Conservation (phyloP, 1,284 basidiomycete genomes). For the Gymnopus androsaceus region DNA sequence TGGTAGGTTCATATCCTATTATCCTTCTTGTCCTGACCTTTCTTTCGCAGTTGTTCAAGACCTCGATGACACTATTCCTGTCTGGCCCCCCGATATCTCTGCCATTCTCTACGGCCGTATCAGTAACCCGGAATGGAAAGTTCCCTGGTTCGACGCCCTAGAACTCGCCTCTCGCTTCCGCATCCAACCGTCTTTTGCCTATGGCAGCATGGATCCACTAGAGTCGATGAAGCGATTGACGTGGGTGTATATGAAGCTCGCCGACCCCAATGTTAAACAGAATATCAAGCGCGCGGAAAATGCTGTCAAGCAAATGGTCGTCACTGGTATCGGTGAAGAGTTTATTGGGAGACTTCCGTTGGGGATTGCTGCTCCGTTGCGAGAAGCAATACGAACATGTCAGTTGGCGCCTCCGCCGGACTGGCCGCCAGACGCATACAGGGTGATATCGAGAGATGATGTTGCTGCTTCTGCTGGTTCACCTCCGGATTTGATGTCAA, state of each 20-base stretch:
- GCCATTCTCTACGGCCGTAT: conserved; percentile 65
- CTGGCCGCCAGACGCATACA: conserved; percentile 74
- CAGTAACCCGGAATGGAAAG: conserved; percentile 66
- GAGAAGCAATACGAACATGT: conserved; percentile 81
- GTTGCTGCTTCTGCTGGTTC: conserved; percentile 61
- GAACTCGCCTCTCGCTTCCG: conserved; percentile 52
- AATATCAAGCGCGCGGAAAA: conserved; percentile 64
- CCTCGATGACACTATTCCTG: conserved; percentile 65
- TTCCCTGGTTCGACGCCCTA: conserved; percentile 53
- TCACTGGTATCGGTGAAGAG: conserved; percentile 46
- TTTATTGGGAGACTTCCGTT: conserved; percentile 63
- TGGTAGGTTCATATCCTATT: conserved; percentile 38
- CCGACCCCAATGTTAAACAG: conserved; percentile 50
- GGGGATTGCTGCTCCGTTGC: conserved; percentile 77
- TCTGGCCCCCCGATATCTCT: conserved; percentile 70
- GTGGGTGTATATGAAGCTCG: conserved; percentile 55
- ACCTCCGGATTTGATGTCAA: conserved; percentile 43
- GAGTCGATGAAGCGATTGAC: conserved; percentile 51
- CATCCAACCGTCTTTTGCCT: conserved; percentile 58
- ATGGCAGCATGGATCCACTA: conserved; percentile 60
- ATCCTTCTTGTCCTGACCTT: not conserved
- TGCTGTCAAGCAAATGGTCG: conserved; percentile 64
- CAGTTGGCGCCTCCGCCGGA: conserved; percentile 75
- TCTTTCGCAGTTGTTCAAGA: conserved; percentile 39
- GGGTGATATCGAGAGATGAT: conserved; percentile 80